Conservation (phyloP, 768 basidiomycete species). For the Lactarius indigo region DNA sequence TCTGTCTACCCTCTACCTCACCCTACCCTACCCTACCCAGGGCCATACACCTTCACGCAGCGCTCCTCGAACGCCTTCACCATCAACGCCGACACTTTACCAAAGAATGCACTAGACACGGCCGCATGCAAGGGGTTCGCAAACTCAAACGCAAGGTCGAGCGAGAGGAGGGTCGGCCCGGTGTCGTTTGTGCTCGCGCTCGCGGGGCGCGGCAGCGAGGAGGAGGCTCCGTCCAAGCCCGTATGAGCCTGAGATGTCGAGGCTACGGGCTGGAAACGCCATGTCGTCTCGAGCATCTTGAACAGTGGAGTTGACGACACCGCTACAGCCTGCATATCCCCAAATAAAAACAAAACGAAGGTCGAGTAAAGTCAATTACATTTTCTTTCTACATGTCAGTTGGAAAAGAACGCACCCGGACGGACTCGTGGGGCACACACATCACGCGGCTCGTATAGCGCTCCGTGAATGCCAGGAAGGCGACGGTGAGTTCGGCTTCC, state of each 20-base stretch:
- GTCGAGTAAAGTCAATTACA: not conserved
- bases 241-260: conserved; percentile 42
- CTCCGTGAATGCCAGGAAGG: conserved; percentile 84
- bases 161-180: conserved; percentile 73
- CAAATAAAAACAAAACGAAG: not conserved
- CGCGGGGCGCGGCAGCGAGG: conserved; percentile 1
- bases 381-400: conserved; percentile 14
- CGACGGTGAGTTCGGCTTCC: conserved; percentile 84
- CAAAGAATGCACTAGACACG: conserved; percentile 82
- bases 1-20: not conserved
- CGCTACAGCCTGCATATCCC: conserved; percentile 59
- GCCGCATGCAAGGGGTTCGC: conserved; percentile 81
- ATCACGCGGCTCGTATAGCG: conserved; percentile 84
- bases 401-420: conserved; percentile 54
- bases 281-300: conserved; percentile 64
- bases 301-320: conserved; percentile 71
- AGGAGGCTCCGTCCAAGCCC: conserved; percentile 25
- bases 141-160: conserved; percentile 85
- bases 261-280: conserved; percentile 63
- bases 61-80: conserved; percentile 89
- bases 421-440: conserved; percentile 71
- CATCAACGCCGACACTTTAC: conserved; percentile 84
- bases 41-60: conserved; percentile 70
- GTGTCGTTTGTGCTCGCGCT: conserved; percentile 23
- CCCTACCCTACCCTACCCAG: conserved; percentile 25